These are phyloP conservation scores for Eucalyptus curtisii DNA, from an alignment of 345 rosid species.

Conservation along the genomic window DNA sequence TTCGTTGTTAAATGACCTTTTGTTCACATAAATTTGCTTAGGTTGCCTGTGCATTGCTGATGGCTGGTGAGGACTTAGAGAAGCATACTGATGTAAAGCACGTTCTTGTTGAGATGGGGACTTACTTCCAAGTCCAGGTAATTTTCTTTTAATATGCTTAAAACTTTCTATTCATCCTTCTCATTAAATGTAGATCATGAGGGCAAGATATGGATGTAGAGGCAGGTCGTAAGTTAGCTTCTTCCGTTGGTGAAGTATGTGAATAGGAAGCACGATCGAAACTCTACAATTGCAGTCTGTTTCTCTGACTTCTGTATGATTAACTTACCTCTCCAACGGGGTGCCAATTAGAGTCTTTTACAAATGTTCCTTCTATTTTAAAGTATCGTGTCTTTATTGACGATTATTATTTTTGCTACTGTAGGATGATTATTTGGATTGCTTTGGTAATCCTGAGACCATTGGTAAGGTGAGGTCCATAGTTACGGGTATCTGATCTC, in stretches of 20 bases:
- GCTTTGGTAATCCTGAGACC: slow-evolving; percentile 61
- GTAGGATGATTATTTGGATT: slow-evolving; percentile 84
- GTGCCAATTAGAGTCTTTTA: background rate
- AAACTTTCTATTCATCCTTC: background rate
- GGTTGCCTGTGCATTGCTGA: slow-evolving; percentile 81
- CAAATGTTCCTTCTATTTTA: background rate
- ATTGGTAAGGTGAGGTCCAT: slow-evolving; percentile 57
- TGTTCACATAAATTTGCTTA: background rate
- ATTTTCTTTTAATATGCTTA: background rate
- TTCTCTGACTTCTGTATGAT: background rate
- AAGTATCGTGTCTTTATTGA: background rate
- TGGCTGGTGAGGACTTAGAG: slow-evolving; percentile 67
- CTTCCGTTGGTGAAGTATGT: background rate
- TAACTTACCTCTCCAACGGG: background rate
- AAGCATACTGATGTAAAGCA: slow-evolving; percentile 50
- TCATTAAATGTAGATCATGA: background rate
- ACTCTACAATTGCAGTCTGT: background rate
- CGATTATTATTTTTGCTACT: background rate
- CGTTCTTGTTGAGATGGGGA: slow-evolving; percentile 64
- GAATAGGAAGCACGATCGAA: background rate
- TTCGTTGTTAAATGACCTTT: background rate
- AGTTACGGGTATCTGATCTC: background rate
- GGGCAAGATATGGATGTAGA: background rate
- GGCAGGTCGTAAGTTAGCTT: background rate
- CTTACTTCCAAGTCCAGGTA: slow-evolving; percentile 84